phyloP scores from a whole-genome alignment of 805 yeast genomes.

The Novakomyces olei region DNA sequence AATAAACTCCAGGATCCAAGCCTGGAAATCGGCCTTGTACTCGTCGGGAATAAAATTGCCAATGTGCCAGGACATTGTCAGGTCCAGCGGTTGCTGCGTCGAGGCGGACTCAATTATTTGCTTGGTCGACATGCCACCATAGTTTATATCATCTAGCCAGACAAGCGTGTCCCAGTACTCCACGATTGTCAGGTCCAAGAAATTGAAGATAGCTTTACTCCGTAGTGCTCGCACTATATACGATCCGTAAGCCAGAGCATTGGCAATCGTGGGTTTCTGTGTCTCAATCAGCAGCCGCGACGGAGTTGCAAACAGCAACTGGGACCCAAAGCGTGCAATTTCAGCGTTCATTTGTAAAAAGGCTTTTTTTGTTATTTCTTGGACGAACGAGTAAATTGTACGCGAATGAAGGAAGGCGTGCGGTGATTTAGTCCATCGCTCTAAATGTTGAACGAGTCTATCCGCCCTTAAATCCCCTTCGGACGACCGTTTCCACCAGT shows the following conservation, averaged over 20 bases:
- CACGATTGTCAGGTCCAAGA: constrained; percentile 47
- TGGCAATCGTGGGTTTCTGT: constrained; percentile 53
- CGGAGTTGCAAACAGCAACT: constrained; percentile 57
- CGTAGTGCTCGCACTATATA: constrained; percentile 58
- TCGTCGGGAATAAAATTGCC: constrained; percentile 49
- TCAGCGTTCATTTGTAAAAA: constrained; percentile 61
- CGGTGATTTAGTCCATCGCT: constrained; percentile 67
- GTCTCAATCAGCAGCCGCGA: constrained; percentile 55
- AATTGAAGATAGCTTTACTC: constrained; percentile 60
- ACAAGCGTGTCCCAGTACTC: constrained; percentile 81
- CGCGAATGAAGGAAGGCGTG: constrained; percentile 56
- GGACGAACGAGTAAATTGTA: constrained; percentile 64
- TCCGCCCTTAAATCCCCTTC: constrained; percentile 51
- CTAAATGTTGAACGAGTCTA: constrained; percentile 55
- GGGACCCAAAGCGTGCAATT: constrained; percentile 56
- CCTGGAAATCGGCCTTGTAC: constrained; percentile 63
- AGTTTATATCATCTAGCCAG: constrained; percentile 88
- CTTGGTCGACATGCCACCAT: constrained; percentile 46
- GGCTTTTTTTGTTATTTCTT: constrained; percentile 64
- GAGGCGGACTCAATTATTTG: no score
- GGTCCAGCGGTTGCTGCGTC: constrained; percentile 17
- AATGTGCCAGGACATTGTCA: constrained; percentile 47
- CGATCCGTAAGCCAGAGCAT: constrained; percentile 77
- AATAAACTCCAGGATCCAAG: constrained; percentile 60
- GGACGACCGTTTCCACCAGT: constrained; percentile 86